A percentile compares a stretch with the other conserved stretches of the same genome.
Evolutionary conservation across 1,284 basidiomycete genomes (phyloP).

Genomic region (Boletus mariae): DNA sequence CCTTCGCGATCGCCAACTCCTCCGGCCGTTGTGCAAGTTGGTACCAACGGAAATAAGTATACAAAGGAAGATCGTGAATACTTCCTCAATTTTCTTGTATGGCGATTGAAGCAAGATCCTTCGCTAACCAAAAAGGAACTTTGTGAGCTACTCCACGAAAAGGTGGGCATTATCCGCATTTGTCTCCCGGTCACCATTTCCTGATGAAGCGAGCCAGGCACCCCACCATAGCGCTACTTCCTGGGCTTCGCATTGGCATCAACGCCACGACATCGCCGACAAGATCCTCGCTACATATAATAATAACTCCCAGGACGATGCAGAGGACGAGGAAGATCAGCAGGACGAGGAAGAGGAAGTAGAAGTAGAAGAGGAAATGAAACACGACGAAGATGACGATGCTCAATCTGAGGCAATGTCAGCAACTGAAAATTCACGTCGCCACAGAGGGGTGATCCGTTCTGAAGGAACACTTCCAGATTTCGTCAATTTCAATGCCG

Average conservation of each 20-base stretch:
- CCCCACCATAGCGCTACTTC: slow-evolving; percentile 57
- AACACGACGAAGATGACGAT: slow-evolving; percentile 34
- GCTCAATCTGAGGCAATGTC: slow-evolving; percentile 32
- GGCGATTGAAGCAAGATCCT: slow-evolving; percentile 53
- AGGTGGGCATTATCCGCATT: slow-evolving; percentile 33
- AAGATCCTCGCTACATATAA: slow-evolving; percentile 53
- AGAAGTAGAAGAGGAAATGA: slow-evolving; percentile 34
- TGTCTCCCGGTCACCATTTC: neutral
- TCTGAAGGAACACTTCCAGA: slow-evolving; percentile 17
- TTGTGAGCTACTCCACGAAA: slow-evolving; percentile 51
- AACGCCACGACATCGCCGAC: slow-evolving; percentile 58
- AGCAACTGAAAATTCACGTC: slow-evolving; percentile 10
- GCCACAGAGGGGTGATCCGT: slow-evolving; percentile 6
- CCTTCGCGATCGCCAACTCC: slow-evolving; percentile 67
- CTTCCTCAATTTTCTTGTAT: slow-evolving; percentile 60
- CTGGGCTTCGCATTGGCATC: slow-evolving; percentile 61
- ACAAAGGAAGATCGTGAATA: slow-evolving; percentile 61
- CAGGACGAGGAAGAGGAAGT: slow-evolving; percentile 35
- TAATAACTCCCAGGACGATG: slow-evolving; percentile 27
- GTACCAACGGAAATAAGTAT: slow-evolving; percentile 50
- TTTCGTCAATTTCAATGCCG: slow-evolving; percentile 15
- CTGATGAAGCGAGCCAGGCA: slow-evolving; percentile 38
- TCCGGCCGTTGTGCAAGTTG: slow-evolving; percentile 46
- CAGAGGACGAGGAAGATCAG: slow-evolving; percentile 33
- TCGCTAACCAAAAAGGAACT: slow-evolving; percentile 48